These are phyloP conservation scores for Solanum appendiculatum DNA, from an alignment of 257 asterid genomes.

Conservation along the genomic window DNA sequence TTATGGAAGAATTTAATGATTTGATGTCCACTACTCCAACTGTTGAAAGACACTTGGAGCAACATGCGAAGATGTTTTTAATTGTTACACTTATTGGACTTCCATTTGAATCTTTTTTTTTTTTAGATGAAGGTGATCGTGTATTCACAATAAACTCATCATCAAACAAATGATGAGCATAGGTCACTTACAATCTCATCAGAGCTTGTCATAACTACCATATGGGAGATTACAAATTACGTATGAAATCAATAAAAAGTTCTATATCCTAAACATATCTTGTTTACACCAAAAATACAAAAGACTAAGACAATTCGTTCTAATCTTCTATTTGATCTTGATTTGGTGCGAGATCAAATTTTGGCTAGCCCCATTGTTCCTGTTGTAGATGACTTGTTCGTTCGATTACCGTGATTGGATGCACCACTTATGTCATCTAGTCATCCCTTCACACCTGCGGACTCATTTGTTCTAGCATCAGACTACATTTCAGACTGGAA, in stretches of 20 bases:
- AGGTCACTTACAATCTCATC: background rate
- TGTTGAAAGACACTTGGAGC: background rate
- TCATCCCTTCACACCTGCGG: background rate
- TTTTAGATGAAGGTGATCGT: background rate
- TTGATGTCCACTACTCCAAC: background rate
- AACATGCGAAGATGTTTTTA: background rate
- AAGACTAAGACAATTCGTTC: background rate
- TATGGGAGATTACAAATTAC: background rate
- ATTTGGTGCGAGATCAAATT: background rate
- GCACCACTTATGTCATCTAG: background rate
- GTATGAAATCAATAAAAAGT: background rate
- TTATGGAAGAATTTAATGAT: background rate
- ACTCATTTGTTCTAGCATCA: background rate
- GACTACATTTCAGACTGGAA: background rate
- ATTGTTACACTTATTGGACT: background rate
- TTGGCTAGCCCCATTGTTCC: background rate
- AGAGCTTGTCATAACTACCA: background rate
- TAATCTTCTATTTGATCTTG: background rate
- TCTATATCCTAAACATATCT: background rate
- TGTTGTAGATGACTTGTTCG: background rate
- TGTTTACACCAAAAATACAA: background rate
- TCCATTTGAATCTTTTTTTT: background rate
- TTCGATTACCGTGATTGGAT: background rate
- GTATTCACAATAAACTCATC: background rate
- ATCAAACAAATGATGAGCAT: background rate